These are phyloP conservation scores for Bauhinia variegata DNA, from an alignment of 306 rosid genomes.

Conservation along the genomic window DNA sequence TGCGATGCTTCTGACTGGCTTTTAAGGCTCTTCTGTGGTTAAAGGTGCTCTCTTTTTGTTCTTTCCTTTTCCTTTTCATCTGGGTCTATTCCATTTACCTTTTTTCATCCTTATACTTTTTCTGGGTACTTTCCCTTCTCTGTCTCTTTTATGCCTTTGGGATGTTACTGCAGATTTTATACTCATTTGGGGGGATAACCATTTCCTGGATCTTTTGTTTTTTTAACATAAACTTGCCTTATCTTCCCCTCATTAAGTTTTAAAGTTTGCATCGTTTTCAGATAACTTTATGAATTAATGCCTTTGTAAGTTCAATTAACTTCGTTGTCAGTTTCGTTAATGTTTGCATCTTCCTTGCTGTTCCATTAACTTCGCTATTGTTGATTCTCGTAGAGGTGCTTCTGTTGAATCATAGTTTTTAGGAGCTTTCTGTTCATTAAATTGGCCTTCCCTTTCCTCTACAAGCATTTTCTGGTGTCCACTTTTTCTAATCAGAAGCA, in stretches of 20 bases:
- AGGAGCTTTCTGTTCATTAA: slow-evolving; percentile 27
- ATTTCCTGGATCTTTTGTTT: slow-evolving; percentile 20
- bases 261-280: slow-evolving; percentile 18
- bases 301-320: background rate
- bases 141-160: slow-evolving; percentile 22
- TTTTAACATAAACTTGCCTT: background rate
- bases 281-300: slow-evolving; percentile 5
- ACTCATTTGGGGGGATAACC: slow-evolving; percentile 28
- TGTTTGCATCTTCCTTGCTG: slow-evolving; percentile 13
- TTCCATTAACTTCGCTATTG: background rate
- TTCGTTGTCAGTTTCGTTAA: slow-evolving; percentile 29
- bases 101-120: slow-evolving; percentile 28
- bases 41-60: slow-evolving; percentile 58
- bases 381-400: slow-evolving; percentile 18
- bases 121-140: slow-evolving; percentile 39
- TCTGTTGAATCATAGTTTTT: slow-evolving; percentile 3
- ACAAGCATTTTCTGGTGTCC: slow-evolving; percentile 41
- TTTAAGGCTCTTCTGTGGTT: slow-evolving; percentile 29
- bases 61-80: slow-evolving; percentile 28
- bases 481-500: slow-evolving; percentile 19
- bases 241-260: slow-evolving; percentile 23
- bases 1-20: slow-evolving; percentile 23
- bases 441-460: background rate
- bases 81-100: slow-evolving; percentile 39
- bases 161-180: slow-evolving; percentile 24